These are phyloP conservation scores for Allium sativum DNA, from an alignment of 106 monocot genomes.

Conservation along the genomic window DNA sequence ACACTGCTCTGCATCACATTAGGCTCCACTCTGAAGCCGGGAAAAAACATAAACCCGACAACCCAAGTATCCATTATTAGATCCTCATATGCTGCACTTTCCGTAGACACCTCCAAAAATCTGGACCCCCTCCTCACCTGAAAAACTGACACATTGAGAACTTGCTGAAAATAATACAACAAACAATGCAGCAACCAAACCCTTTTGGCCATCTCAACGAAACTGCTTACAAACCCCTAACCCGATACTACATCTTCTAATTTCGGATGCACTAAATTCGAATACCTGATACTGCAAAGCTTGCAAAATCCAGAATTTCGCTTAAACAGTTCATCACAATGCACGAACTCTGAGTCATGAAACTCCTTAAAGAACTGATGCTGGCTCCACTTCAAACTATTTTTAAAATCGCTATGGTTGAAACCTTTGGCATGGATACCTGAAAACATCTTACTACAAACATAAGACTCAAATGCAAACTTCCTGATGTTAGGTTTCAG, in stretches of 20 bases:
- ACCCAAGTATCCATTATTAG: conserved; percentile 2
- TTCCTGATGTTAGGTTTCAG: conserved; percentile 17
- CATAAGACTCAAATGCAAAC: conserved; percentile 60
- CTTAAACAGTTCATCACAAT: background rate
- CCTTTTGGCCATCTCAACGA: conserved; percentile 56
- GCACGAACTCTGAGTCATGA: conserved; percentile 8
- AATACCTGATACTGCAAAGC: conserved; percentile 50
- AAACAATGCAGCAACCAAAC: conserved; percentile 73
- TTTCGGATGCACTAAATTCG: conserved; percentile 34
- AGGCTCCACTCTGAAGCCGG: conserved; percentile 54
- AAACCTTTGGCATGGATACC: conserved; percentile 45
- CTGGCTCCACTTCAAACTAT: conserved; percentile 14
- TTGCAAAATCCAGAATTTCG: conserved; percentile 5
- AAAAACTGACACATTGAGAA: conserved; percentile 31
- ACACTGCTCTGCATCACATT: conserved; percentile 64
- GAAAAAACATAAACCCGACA: conserved; percentile 75
- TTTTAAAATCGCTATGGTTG: conserved; percentile 8
- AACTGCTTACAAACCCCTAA: conserved; percentile 29
- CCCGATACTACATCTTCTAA: conserved; percentile 54
- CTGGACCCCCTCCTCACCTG: conserved; percentile 33
- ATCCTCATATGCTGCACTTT: conserved; percentile 29
- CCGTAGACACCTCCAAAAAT: conserved; percentile 78
- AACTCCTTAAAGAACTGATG: conserved; percentile 59
- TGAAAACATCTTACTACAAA: conserved; percentile 48
- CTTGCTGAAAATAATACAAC: conserved; percentile 46